These are phyloP conservation scores for Aspergillus floridensis DNA, from an alignment of 2,329 filamentous ascomycete genomes.

Conservation along the genomic window DNA sequence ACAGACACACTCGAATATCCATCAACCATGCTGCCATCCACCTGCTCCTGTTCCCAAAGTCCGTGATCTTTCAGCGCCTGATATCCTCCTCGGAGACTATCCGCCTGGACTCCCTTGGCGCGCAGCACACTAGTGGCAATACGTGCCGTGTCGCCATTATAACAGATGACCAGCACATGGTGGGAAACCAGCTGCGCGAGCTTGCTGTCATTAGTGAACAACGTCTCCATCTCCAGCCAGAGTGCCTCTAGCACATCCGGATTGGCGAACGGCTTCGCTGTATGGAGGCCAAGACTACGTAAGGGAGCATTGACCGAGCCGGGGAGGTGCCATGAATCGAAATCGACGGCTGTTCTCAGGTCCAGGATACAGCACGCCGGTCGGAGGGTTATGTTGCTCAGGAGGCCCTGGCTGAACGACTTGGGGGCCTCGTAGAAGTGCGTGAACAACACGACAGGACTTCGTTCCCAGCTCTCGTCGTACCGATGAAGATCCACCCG, in stretches of 20 bases:
- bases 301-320: conserved; percentile 49
- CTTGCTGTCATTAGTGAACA: conserved; percentile 35
- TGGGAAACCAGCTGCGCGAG: conserved; percentile 27
- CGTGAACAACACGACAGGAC: conserved; percentile 40
- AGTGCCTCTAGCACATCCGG: conserved; percentile 43
- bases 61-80: conserved; percentile 27
- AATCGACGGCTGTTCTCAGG: conserved; percentile 46
- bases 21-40: conserved; percentile 4
- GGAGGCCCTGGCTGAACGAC: conserved; percentile 18
- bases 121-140: conserved; percentile 55
- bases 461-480: conserved; percentile 55
- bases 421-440: conserved; percentile 35
- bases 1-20: conserved; percentile 5
- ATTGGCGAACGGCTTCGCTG: conserved; percentile 49
- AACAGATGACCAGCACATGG: conserved; percentile 51
- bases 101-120: conserved; percentile 49
- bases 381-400: conserved; percentile 25
- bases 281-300: conserved; percentile 31
- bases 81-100: conserved; percentile 48
- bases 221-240: conserved; percentile 49
- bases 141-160: conserved; percentile 55
- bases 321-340: conserved; percentile 44
- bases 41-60: conserved; percentile 22
- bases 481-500: conserved; percentile 55
- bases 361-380: conserved; percentile 45